A percentile compares a stretch with the other conserved stretches of the same genome.
These are phyloP conservation scores for Malbranchea zuffiana DNA, from an alignment of 2,329 filamentous ascomycete genomes.

Conservation along the genomic window DNA sequence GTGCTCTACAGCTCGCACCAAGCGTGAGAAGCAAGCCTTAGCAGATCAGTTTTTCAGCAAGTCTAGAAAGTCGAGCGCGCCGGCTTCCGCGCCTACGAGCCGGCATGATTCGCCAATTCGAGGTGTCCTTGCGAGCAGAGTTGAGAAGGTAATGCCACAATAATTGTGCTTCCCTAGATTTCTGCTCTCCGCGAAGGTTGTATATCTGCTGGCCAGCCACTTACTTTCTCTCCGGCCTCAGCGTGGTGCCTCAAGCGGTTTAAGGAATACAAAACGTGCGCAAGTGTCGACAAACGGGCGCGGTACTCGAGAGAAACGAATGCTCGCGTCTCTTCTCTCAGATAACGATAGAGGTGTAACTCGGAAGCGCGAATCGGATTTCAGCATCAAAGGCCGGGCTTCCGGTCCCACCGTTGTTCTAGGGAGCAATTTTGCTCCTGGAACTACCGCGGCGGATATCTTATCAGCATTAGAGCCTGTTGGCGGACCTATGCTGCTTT, in stretches of 20 bases:
- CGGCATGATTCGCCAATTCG: slow-evolving; percentile 34
- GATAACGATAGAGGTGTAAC: neutral
- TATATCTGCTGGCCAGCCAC: neutral
- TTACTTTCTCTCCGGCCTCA: slow-evolving; percentile 5
- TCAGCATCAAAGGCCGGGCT: slow-evolving; percentile 46
- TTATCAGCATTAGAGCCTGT: slow-evolving; percentile 47
- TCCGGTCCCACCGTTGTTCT: slow-evolving; percentile 47
- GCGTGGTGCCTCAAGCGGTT: slow-evolving; percentile 5
- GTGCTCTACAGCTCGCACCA: slow-evolving; percentile 37
- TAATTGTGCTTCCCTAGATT: neutral
- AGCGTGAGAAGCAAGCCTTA: slow-evolving; percentile 46
- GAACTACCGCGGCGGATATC: slow-evolving; percentile 55
- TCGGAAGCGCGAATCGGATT: slow-evolving; percentile 24
- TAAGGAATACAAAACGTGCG: slow-evolving; percentile 6
- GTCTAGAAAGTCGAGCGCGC: slow-evolving; percentile 40
- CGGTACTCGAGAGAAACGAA: slow-evolving; percentile 9
- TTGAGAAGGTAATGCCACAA: slow-evolving; percentile 41
- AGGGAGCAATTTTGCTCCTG: slow-evolving; percentile 54
- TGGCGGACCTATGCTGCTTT: slow-evolving; percentile 43
- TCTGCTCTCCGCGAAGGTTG: neutral
- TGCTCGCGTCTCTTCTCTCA: slow-evolving; percentile 7
- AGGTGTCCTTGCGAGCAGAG: slow-evolving; percentile 47
- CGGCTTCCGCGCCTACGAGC: slow-evolving; percentile 27
- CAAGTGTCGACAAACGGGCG: neutral
- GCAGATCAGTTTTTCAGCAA: slow-evolving; percentile 50